Conservation (phyloP, 2,329 filamentous ascomycete genomes). For the Aureobasidium sp. region DNA sequence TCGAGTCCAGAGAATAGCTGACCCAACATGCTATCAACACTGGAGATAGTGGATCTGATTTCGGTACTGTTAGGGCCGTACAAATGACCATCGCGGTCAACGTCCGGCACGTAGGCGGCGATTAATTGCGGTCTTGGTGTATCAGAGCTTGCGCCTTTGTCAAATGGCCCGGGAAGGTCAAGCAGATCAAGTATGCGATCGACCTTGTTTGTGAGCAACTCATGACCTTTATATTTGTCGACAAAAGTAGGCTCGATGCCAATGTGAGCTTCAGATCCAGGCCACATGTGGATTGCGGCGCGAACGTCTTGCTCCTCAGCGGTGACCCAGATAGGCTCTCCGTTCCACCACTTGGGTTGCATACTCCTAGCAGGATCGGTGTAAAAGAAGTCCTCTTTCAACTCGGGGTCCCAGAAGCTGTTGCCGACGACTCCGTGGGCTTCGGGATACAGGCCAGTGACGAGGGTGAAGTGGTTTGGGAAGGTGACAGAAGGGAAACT, state of each 20-base stretch:
- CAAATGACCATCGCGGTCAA: constrained; percentile 77
- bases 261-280: constrained; percentile 84
- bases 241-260: constrained; percentile 67
- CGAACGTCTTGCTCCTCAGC: constrained; percentile 73
- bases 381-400: constrained; percentile 77
- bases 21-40: constrained; percentile 77
- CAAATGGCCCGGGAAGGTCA: constrained; percentile 67
- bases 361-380: constrained; percentile 68
- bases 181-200: constrained; percentile 71
- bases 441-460: constrained; percentile 86
- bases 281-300: constrained; percentile 96
- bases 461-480: constrained; percentile 85
- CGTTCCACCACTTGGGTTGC: constrained; percentile 87
- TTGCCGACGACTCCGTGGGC: constrained; percentile 90
- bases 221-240: constrained; percentile 75
- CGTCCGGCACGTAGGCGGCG: constrained; percentile 87
- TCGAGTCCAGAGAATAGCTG: constrained; percentile 67
- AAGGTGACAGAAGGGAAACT: constrained; percentile 96
- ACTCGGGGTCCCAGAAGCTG: constrained; percentile 78
- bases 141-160: constrained; percentile 31
- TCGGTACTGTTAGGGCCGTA: constrained; percentile 95
- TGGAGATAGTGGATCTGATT: constrained; percentile 65
- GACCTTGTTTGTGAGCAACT: constrained; percentile 66
- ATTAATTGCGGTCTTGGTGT: constrained; percentile 77
- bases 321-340: constrained; percentile 88